Percentiles rank a stretch among this genome's conserved stretches.
These are phyloP conservation scores for Phytopythium montanum DNA, from an alignment of 352 stramenopile species.

Conservation along the genomic window DNA sequence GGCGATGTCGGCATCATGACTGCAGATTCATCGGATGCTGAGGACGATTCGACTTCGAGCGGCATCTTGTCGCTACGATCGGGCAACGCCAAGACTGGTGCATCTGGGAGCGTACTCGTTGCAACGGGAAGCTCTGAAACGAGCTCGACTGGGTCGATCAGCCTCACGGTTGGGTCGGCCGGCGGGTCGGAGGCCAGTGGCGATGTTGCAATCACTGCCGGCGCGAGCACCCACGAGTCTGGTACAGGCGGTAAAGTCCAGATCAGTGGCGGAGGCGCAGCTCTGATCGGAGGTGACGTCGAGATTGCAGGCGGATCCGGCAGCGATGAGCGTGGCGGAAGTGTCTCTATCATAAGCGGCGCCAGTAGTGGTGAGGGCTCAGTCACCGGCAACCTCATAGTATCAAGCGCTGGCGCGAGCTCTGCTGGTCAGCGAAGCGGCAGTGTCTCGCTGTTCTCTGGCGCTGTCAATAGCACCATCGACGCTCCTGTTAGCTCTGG, in stretches of 20 bases:
- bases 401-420: background rate
- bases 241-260: background rate
- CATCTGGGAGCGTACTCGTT: background rate
- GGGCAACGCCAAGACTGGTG: background rate
- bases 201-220: background rate
- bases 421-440: background rate
- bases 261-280: constrained; percentile 1
- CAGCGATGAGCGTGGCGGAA: background rate
- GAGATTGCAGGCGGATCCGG: constrained; percentile 9
- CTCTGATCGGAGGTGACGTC: constrained; percentile 6
- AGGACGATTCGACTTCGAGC: background rate
- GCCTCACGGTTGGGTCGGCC: background rate
- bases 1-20: background rate
- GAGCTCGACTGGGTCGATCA: background rate
- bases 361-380: background rate
- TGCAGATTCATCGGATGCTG: background rate
- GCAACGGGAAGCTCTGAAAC: background rate
- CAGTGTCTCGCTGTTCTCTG: background rate
- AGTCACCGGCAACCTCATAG: background rate
- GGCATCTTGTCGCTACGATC: background rate
- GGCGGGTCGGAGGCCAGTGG: background rate
- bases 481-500: background rate
- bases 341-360: background rate
- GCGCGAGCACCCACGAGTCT: background rate
- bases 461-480: background rate